Evolutionary conservation across 768 basidiomycete species (phyloP), one percentile per base, ranked within the genome.

Genomic region (Tremella fuciformis): DNA sequence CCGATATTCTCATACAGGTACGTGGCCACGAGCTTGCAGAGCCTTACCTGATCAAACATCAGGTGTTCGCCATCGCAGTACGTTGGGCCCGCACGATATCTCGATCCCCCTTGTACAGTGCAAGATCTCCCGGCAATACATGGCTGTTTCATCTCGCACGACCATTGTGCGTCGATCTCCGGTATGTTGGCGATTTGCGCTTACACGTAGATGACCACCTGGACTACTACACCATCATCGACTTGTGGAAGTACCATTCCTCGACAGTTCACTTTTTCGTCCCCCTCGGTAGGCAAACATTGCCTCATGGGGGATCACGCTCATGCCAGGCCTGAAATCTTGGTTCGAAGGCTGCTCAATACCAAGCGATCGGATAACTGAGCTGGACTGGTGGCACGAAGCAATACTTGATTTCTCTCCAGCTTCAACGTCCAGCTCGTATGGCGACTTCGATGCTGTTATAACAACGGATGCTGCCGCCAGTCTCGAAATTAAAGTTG

Each of bases 341-440:
- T 76, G 75, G 75, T 76, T 76, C 62, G 62, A 59, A 21, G 51
- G 63, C 8, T 70, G 58, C 34, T 58, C 59, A 3, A 76, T 76
- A 50, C 74, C 73, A 0, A 52, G 52, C 22, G 52, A 54, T 19
- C 57, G 74, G 25, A 54, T 76, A 7, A 69, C 70, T 50, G 73
- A 75, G 53, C 63, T 76, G 16, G 75, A 76, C 58, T 76, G 75
- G 75, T 73, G 67, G 63, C 66, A 72, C 52, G 73, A 75, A 55
- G 50, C 68, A 2, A 49, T 74, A 40, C 50, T 76, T 1, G 48
- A 57, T 2, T 67, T 76, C 58, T 60, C 64, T 6, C 44, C 55
- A 4, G 46, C 63, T 13, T 46, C 58, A 22, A n/a, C 26, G 25
- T 55, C 39, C 0, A 13, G 19, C 25, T 38, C 22, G 24, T 57